Base-by-base conservation (phyloP, 495 filamentous ascomycete species). In the Umbilicaria muhlenbergii region DNA sequence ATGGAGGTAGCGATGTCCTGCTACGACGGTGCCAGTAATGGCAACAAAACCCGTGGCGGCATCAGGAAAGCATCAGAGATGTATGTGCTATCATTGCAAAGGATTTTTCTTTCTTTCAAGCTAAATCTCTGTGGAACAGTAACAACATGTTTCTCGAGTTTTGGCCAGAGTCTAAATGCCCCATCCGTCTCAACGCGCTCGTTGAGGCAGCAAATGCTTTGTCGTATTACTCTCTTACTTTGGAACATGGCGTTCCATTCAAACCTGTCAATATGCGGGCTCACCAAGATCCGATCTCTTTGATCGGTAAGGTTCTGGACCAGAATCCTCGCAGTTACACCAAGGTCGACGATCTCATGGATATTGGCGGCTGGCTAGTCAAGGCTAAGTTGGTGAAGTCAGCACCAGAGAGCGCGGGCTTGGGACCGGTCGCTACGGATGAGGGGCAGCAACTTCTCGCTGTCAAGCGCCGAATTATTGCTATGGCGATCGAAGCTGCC, bases 171-270 rank as follows among this genome's bases (percentile, higher is more conserved):
- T 78, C 78, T 2, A 49, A 58, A 3, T 61, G 65, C 1, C 64
- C 79, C 37, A 71, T 68, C 43, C 68, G 74, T 46, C 68, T 78
- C 36, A 69, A 72, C 21, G 73, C 82, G 32, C 72, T 98, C 5
- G 67, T 95, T n/a, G 66, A 70, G 35, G 86, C 91, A 14, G 93
- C 92, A 0, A 87, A 98, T 57, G 69, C 77, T 6, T 67, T 96
- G 32, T 89, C 86, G 32, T 81, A 82, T 49, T 96, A 94, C 62
- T 82, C 83, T 4, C 70, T 98, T 6, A 88, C 81, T 0, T 66
- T 96, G 7, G 86, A 92, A 51, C 87, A 92, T 56, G 86, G 86
- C 34, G 81, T 93, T 46, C 87, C 87, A 0, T 94, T 96, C 49
- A 83, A 83, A 31, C 91, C 91, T 1, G 86, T 94, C 41, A 83